A percentile compares a stretch with the other conserved stretches of the same genome.
These are phyloP conservation scores for Heliamphora pulchella DNA, from an alignment of 179 eudicot genomes.

Conservation along the genomic window DNA sequence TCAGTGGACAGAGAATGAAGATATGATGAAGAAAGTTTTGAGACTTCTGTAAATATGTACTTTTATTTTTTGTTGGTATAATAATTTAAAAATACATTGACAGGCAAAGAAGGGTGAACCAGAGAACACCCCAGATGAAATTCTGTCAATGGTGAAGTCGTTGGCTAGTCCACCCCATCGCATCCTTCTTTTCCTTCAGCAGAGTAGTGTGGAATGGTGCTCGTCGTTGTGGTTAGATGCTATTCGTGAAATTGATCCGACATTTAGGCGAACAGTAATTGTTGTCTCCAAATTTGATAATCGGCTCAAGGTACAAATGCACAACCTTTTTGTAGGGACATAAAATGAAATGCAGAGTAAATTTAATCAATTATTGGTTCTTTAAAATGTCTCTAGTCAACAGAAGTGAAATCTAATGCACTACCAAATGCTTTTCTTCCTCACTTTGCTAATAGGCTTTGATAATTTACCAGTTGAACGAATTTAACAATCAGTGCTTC, in stretches of 20 bases:
- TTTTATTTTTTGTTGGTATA: background rate
- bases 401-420: background rate
- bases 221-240: slow-evolving; percentile 95
- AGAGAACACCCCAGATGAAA: slow-evolving; percentile 88
- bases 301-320: slow-evolving; percentile 67
- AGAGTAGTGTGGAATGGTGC: slow-evolving; percentile 99
- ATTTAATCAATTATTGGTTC: background rate
- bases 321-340: background rate
- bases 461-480: background rate
- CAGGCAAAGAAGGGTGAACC: slow-evolving; percentile 99
- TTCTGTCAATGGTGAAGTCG: slow-evolving; percentile 88
- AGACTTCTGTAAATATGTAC: background rate
- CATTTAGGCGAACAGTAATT: slow-evolving; percentile 68
- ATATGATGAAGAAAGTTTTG: background rate
- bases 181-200: slow-evolving; percentile 89
- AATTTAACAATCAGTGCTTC: background rate
- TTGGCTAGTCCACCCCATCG: slow-evolving; percentile 98
- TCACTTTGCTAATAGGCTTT: background rate
- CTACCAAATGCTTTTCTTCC: background rate
- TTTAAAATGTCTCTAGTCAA: background rate
- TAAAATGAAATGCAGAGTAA: background rate
- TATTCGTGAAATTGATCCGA: slow-evolving; percentile 88
- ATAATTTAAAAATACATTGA: slow-evolving; percentile 17
- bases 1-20: slow-evolving; percentile 18
- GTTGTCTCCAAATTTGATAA: slow-evolving; percentile 98